Percentiles rank a stretch among this genome's conserved stretches.
phyloP scores from a whole-genome alignment of 345 rosid genomes.

The Balakata baccata region DNA sequence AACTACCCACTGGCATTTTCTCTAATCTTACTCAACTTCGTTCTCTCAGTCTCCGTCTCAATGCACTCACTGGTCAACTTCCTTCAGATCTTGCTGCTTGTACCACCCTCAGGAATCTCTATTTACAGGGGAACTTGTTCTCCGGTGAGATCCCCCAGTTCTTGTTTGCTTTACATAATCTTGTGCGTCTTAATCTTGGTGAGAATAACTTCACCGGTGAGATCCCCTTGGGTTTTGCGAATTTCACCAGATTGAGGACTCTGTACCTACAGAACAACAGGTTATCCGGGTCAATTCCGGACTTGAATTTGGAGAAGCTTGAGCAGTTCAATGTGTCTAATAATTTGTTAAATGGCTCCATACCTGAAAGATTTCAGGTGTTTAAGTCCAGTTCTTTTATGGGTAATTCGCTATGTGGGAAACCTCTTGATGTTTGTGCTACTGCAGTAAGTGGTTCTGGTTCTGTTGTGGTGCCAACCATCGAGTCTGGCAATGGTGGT shows the following conservation, averaged over 20 bases:
- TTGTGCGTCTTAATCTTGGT: slow-evolving; percentile 27
- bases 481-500: slow-evolving; percentile 23
- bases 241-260: no score
- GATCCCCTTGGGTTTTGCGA: no score
- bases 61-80: slow-evolving; percentile 53
- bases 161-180: slow-evolving; percentile 46
- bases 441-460: slow-evolving; percentile 5
- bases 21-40: slow-evolving; percentile 73
- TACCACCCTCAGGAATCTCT: slow-evolving; percentile 56
- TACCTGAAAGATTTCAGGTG: no score
- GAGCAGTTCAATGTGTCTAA: no score
- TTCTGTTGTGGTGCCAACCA: slow-evolving; percentile 33
- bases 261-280: slow-evolving; percentile 48
- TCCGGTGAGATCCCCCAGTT: slow-evolving; percentile 72
- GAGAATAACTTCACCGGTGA: no score
- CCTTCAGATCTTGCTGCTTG: slow-evolving; percentile 80
- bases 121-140: slow-evolving; percentile 75
- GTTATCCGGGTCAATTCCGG: slow-evolving; percentile 20
- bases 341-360: no score
- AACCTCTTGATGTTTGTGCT: slow-evolving; percentile 48
- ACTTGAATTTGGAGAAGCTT: background rate
- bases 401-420: slow-evolving; percentile 67
- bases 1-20: slow-evolving; percentile 61
- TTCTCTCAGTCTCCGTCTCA: slow-evolving; percentile 81
- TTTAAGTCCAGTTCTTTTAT: background rate